Evolutionary conservation across 345 rosid genomes (phyloP).

Genomic region (Jatropha curcas): DNA sequence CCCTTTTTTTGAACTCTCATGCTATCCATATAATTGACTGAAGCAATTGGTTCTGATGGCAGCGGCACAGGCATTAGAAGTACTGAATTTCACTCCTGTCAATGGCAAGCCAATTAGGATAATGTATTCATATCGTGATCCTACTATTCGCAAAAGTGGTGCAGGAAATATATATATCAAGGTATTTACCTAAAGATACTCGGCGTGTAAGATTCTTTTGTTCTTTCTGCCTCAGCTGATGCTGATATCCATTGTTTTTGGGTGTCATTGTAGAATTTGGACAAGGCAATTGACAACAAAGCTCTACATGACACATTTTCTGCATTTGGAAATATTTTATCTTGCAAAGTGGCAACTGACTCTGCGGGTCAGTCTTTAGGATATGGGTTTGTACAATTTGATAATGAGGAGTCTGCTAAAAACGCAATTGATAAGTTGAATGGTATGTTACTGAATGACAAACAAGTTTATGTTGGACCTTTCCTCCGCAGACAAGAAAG

Average conservation of each 20-base stretch:
- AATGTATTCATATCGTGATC: conserved; percentile 28
- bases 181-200: no score
- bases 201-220: no score
- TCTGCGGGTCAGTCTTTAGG: conserved; percentile 28
- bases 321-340: conserved; percentile 25
- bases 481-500: conserved; percentile 29
- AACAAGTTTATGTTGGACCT: conserved; percentile 30
- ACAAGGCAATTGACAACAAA: conserved; percentile 29
- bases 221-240: not conserved
- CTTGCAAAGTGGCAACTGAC: conserved; percentile 29
- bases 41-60: not conserved
- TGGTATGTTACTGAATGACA: conserved; percentile 31
- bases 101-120: conserved; percentile 27
- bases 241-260: not conserved
- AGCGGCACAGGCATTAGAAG: conserved; percentile 30
- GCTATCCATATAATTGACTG: no score
- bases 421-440: conserved; percentile 27
- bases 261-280: conserved; percentile 21
- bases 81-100: conserved; percentile 26
- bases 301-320: conserved; percentile 26
- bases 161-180: conserved; percentile 26
- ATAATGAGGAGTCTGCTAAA: conserved; percentile 24
- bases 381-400: conserved; percentile 30
- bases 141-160: conserved; percentile 31
- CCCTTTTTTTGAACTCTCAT: no score